Evolutionary conservation across 768 basidiomycete species (phyloP).

Genomic region (Roridomyces roridus): DNA sequence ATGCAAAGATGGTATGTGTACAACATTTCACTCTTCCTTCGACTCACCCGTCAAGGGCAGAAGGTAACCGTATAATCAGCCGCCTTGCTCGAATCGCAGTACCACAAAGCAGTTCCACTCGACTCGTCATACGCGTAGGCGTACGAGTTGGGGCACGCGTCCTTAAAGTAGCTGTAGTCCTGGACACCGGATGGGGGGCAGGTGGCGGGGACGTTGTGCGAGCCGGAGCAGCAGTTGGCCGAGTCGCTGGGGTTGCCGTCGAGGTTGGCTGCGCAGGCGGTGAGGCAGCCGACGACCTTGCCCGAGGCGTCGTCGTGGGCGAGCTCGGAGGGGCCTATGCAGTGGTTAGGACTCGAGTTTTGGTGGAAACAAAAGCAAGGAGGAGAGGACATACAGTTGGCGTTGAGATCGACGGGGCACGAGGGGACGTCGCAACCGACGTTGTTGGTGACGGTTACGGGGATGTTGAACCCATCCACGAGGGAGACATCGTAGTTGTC

Average conservation of each 20-base stretch:
- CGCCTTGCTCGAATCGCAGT: not conserved
- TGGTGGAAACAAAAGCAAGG: not conserved
- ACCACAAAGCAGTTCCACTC: conserved; percentile 12
- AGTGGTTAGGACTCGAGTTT: not conserved
- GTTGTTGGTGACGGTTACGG: conserved; percentile 45
- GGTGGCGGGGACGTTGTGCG: conserved; percentile 2
- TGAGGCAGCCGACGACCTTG: conserved; percentile 5
- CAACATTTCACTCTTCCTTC: too few relatives aligned
- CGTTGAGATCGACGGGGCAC: conserved; percentile 51
- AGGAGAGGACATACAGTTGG: conserved; percentile 30
- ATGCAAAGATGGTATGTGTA: too few relatives aligned
- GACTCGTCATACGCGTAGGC: conserved; percentile 19
- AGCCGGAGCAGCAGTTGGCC: conserved; percentile 15
- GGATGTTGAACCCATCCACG: conserved; percentile 53
- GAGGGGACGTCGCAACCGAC: conserved; percentile 43
- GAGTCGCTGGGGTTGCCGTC: conserved; percentile 20
- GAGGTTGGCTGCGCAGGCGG: conserved; percentile 17
- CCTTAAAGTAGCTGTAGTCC: conserved; percentile 18
- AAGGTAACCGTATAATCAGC: conserved; percentile 10
- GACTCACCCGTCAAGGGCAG: too few relatives aligned
- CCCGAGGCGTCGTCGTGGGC: not conserved
- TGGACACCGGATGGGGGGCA: conserved; percentile 14
- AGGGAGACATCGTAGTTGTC: conserved; percentile 49
- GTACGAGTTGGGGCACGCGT: conserved; percentile 14
- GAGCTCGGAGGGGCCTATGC: conserved; percentile 10